These are phyloP conservation scores for Rhododendron molle DNA, from an alignment of 148 eudicot species.

Conservation along the genomic window DNA sequence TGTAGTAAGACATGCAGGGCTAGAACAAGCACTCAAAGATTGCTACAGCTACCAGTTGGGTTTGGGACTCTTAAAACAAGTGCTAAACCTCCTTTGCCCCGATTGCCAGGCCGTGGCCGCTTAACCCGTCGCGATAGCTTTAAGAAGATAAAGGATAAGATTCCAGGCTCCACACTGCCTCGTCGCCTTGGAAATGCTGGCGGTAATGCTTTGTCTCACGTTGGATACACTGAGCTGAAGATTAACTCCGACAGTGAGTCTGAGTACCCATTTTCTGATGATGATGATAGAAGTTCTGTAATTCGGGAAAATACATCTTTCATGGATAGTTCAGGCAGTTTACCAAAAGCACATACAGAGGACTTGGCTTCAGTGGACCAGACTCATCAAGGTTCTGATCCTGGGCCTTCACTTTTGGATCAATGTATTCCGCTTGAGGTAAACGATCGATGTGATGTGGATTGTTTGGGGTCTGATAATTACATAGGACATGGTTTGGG, in stretches of 20 bases:
- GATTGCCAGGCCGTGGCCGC: slow-evolving; percentile 44
- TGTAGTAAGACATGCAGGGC: slow-evolving; percentile 51
- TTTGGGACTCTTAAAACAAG: slow-evolving; percentile 41
- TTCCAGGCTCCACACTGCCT: slow-evolving; percentile 31
- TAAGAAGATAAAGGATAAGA: slow-evolving; percentile 47
- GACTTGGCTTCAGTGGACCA: slow-evolving; percentile 12
- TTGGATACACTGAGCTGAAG: slow-evolving; percentile 58
- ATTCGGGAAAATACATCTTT: slow-evolving; percentile 14
- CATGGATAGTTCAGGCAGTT: slow-evolving; percentile 10
- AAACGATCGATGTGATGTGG: slow-evolving; percentile 20
- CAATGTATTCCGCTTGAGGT: slow-evolving; percentile 20
- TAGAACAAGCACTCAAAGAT: slow-evolving; percentile 46
- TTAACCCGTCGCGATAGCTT: slow-evolving; percentile 60
- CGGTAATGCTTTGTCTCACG: slow-evolving; percentile 39
- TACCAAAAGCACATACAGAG: slow-evolving; percentile 20
- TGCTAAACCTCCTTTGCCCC: slow-evolving; percentile 58
- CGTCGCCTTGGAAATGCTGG: slow-evolving; percentile 21
- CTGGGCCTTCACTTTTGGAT: slow-evolving; percentile 18
- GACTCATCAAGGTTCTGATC: slow-evolving; percentile 15
- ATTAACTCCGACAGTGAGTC: slow-evolving; percentile 65
- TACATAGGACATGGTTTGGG: slow-evolving; percentile 17
- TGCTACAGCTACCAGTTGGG: slow-evolving; percentile 35
- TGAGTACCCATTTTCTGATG: slow-evolving; percentile 51
- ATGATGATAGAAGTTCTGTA: slow-evolving; percentile 33
- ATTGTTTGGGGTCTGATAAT: slow-evolving; percentile 17